These are phyloP conservation scores for Cercospora sesami DNA, from an alignment of 2,329 filamentous ascomycete genomes.

Conservation along the genomic window DNA sequence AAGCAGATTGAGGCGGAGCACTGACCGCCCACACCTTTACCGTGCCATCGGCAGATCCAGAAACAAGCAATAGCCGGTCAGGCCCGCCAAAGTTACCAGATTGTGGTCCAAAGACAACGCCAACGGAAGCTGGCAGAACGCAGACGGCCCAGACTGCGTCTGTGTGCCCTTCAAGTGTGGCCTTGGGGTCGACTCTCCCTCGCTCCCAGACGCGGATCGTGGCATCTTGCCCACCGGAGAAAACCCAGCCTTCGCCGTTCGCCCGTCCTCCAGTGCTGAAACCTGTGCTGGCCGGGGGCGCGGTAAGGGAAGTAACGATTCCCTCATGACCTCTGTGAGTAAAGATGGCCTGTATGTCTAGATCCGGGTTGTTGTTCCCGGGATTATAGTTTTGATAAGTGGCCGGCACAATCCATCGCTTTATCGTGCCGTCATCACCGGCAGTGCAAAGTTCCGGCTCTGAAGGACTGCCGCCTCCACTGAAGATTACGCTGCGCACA, in stretches of 20 bases:
- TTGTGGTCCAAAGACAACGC: constrained; percentile 70
- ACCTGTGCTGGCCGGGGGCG: constrained; percentile 82
- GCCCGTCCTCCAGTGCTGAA: constrained; percentile 87
- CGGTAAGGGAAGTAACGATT: constrained; percentile 79
- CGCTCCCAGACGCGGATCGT: constrained; percentile 95
- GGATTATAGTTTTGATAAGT: constrained; percentile 60
- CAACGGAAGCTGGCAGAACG: constrained; percentile 80
- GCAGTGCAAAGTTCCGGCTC: constrained; percentile 97
- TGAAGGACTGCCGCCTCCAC: constrained; percentile 88
- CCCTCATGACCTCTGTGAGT: constrained; percentile 94
- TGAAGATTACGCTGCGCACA: constrained; percentile 93
- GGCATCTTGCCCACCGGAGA: constrained; percentile 92
- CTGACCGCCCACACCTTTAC: constrained; percentile 95
- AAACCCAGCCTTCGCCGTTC: constrained; percentile 94
- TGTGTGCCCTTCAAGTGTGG: constrained; percentile 83
- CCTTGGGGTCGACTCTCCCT: constrained; percentile 90
- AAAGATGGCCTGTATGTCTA: constrained; percentile 91
- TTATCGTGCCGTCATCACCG: constrained; percentile 92
- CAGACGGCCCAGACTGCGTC: constrained; percentile 96
- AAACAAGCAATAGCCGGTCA: constrained; percentile 86
- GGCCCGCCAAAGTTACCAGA: constrained; percentile 71
- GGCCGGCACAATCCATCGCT: constrained; percentile 90
- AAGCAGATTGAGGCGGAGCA: constrained; percentile 80
- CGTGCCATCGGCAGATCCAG: constrained; percentile 85
- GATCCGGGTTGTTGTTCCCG: constrained; percentile 60